phyloP scores from a whole-genome alignment of 495 filamentous ascomycete species.

The Penicillium atrosanguineum region DNA sequence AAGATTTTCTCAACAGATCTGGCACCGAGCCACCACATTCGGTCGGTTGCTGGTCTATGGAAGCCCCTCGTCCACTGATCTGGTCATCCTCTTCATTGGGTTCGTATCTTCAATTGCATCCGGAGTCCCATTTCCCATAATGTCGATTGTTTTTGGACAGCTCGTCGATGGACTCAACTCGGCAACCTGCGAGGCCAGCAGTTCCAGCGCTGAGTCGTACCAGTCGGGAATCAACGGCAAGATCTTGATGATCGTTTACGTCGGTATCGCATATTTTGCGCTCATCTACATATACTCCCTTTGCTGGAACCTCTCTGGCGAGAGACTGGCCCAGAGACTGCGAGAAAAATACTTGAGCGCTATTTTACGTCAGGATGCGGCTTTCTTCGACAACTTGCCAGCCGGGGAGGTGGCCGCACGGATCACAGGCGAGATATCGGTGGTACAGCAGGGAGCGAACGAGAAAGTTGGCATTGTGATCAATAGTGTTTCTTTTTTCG shows the following conservation, averaged over 20 bases:
- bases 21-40: not conserved
- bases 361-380: slow-evolving; percentile 57
- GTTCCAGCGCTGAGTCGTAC: slow-evolving; percentile 23
- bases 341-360: slow-evolving; percentile 54
- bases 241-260: slow-evolving; percentile 58
- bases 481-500: slow-evolving; percentile 54
- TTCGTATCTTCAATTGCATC: slow-evolving; percentile 54
- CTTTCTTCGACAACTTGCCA: slow-evolving; percentile 55
- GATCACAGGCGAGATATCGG: slow-evolving; percentile 55
- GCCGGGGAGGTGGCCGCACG: slow-evolving; percentile 57
- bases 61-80: slow-evolving; percentile 41
- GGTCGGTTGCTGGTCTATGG: not conserved
- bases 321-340: slow-evolving; percentile 57
- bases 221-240: slow-evolving; percentile 50
- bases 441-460: slow-evolving; percentile 57
- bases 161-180: slow-evolving; percentile 62
- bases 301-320: slow-evolving; percentile 58
- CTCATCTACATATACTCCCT: slow-evolving; percentile 47
- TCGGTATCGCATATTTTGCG: slow-evolving; percentile 58
- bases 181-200: slow-evolving; percentile 42
- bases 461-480: slow-evolving; percentile 64
- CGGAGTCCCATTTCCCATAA: slow-evolving; percentile 62
- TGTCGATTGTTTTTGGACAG: slow-evolving; percentile 64
- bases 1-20: not conserved
- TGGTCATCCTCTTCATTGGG: slow-evolving; percentile 48